phyloP scores from a whole-genome alignment of 352 stramenopile genomes.

The Halophytophthora batemanensis region DNA sequence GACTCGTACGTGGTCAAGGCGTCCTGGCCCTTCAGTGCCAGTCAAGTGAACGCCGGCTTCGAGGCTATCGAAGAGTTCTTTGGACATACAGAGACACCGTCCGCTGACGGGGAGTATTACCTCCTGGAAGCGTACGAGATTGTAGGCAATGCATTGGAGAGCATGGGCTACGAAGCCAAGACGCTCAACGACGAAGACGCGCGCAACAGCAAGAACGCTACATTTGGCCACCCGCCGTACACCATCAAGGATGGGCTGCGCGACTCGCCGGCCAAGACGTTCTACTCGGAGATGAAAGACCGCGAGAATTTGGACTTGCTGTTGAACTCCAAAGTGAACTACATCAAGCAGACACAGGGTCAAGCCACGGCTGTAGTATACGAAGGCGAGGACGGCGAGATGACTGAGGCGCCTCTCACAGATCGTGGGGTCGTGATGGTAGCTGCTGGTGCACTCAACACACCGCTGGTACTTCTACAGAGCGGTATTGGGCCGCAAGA shows the following conservation, averaged over 20 bases:
- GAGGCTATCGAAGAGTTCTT: slow-evolving; percentile 40
- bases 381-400: slow-evolving; percentile 15
- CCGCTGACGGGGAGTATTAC: slow-evolving; percentile 44
- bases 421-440: slow-evolving; percentile 64
- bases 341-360: slow-evolving; percentile 46
- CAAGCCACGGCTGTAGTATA: slow-evolving; percentile 51
- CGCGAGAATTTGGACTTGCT: slow-evolving; percentile 48
- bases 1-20: slow-evolving; percentile 40
- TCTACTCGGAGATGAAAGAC: slow-evolving; percentile 39
- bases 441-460: slow-evolving; percentile 62
- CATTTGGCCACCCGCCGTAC: slow-evolving; percentile 48
- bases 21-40: slow-evolving; percentile 40
- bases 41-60: slow-evolving; percentile 58
- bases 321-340: slow-evolving; percentile 38
- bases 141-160: slow-evolving; percentile 27
- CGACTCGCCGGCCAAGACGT: slow-evolving; percentile 51
- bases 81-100: slow-evolving; percentile 40
- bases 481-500: slow-evolving; percentile 64
- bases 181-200: slow-evolving; percentile 41
- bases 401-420: slow-evolving; percentile 21
- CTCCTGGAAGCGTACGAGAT: slow-evolving; percentile 51
- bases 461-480: slow-evolving; percentile 80
- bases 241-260: slow-evolving; percentile 45
- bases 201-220: slow-evolving; percentile 50
- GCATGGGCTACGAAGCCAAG: slow-evolving; percentile 26